These are phyloP conservation scores for Apiotrichum veenhuisii DNA, from an alignment of 1,284 basidiomycete species.

Conservation along the genomic window DNA sequence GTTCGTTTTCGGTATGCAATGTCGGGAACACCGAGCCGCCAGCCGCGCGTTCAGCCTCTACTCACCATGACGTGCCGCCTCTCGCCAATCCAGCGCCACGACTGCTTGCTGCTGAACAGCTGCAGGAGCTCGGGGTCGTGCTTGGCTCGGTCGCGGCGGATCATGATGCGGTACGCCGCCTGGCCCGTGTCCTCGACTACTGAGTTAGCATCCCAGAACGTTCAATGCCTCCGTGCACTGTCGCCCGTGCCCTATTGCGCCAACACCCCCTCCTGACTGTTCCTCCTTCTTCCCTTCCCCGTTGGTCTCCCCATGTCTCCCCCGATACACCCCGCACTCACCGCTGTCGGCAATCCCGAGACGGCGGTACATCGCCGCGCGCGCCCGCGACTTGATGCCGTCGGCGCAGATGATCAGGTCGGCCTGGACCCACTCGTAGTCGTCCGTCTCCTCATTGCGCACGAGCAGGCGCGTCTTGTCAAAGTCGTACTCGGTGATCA, in stretches of 20 bases:
- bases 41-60: neutral
- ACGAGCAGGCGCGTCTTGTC: slow-evolving; percentile 32
- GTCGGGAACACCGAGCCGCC: neutral
- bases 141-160: slow-evolving; percentile 30
- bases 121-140: slow-evolving; percentile 42
- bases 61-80: slow-evolving; percentile 44
- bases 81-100: slow-evolving; percentile 47
- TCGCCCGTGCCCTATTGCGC: too few species aligned
- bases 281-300: neutral
- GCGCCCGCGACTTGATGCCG: slow-evolving; percentile 41
- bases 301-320: too few species aligned
- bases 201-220: neutral
- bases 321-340: neutral
- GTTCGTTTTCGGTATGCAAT: neutral
- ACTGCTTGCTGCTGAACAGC: slow-evolving; percentile 36
- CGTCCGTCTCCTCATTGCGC: slow-evolving; percentile 14
- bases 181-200: slow-evolving; percentile 45
- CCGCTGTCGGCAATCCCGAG: slow-evolving; percentile 35
- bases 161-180: slow-evolving; percentile 48
- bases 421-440: slow-evolving; percentile 35
- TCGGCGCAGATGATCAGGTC: slow-evolving; percentile 46
- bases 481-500: slow-evolving; percentile 39
- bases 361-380: slow-evolving; percentile 35
- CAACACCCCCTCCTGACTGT: too few species aligned
- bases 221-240: too few species aligned